A percentile compares a stretch with the other conserved stretches of the same genome.
Evolutionary conservation across 1,284 basidiomycete genomes (phyloP).

Genomic region (Singerocomus inundabilis): DNA sequence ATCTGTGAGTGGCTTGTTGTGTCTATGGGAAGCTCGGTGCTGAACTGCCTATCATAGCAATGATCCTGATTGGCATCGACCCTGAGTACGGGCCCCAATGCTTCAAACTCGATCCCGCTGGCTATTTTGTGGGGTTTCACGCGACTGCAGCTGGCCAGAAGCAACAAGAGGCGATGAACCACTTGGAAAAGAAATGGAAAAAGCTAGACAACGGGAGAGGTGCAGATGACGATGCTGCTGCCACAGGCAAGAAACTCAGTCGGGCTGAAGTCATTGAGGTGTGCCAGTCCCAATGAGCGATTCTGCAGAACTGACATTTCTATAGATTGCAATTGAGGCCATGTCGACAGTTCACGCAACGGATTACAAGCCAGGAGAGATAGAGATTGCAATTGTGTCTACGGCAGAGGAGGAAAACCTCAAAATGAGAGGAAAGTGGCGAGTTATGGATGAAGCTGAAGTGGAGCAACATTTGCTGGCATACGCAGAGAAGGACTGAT

Average conservation of each 20-base stretch:
- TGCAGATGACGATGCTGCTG: constrained; percentile 63
- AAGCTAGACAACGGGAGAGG: constrained; percentile 77
- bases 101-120: constrained; percentile 98
- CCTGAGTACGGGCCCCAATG: constrained; percentile 89
- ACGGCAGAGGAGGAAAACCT: constrained; percentile 62
- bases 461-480: constrained; percentile 84
- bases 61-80: constrained; percentile 96
- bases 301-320: constrained; percentile 5
- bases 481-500: constrained; percentile 90
- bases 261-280: constrained; percentile 83
- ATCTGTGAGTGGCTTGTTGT: constrained; percentile 63
- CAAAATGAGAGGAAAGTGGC: constrained; percentile 74
- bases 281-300: constrained; percentile 20
- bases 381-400: constrained; percentile 85
- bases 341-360: constrained; percentile 92
- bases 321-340: constrained; percentile 89
- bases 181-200: constrained; percentile 99
- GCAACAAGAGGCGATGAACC: constrained; percentile 98
- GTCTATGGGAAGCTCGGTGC: background rate
- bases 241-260: constrained; percentile 64
- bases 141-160: constrained; percentile 97
- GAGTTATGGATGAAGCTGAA: constrained; percentile 82
- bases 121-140: constrained; percentile 98
- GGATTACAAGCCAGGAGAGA: constrained; percentile 90
- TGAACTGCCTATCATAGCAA: constrained; percentile 53